Evolutionary conservation across 176 grass and related monocot genomes (phyloP), one percentile per base, ranked within the genome.

Genomic region (Triticum dicoccoides): DNA sequence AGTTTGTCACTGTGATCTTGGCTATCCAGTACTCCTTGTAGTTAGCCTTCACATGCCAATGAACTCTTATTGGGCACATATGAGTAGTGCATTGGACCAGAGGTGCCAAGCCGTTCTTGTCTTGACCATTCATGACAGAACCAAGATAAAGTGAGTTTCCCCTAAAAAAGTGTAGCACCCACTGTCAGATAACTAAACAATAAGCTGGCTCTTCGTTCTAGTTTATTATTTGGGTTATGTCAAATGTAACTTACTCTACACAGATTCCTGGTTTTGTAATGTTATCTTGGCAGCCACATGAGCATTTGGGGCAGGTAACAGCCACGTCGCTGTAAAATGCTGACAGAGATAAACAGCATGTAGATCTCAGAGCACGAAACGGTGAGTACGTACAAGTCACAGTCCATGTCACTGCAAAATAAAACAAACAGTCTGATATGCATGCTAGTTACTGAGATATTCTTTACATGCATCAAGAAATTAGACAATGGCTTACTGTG

Each of bases 51-150:
- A 94, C 91, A 84, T 97, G 94, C 94, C 94, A 97, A 30, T 94
- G 91, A 73, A 97, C 87, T 70, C 94, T 91, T 86, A 94, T 88
- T 21, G 91, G 91, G 87, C 91, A 97, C 94, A 97, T 97, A 76
- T 97, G 94, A 78, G 89, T 85, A 41, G 91, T 97, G 37, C 94
- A 97, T 35, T 92, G 87, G 61, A 97, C 87, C 71, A 97, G 88
- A 69, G 91, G 89, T 21, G 87, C 24, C 77, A 91, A 78, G 64
- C 44, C 87, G 23, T 84, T 90, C 82, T 94, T 85, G 23, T 87
- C 78, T 73, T 88, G 82, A 12, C 34, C 80, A 30, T 90, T 91
- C 49, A 90, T 82, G 11, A 89, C 89, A 37, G 86, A 89, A 56
- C 85, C 76, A 58, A 94, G 66, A 83, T 94, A 90, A 32, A 89